Evolutionary conservation across 176 grass and related monocot genomes (phyloP), one percentile per base, ranked within the genome.

Genomic region (Otatea glauca): DNA sequence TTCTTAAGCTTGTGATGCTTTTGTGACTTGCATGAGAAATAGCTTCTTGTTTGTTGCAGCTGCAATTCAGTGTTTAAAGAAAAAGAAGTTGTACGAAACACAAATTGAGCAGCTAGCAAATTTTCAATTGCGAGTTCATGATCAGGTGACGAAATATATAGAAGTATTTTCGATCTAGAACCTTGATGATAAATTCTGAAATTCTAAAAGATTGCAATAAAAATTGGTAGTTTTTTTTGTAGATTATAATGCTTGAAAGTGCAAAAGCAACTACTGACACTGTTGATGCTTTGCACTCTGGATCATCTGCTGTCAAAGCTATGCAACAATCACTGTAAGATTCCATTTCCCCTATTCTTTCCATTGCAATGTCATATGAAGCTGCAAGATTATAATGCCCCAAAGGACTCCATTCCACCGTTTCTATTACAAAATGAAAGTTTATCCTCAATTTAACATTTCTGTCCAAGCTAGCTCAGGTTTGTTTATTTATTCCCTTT

Each of bases 211-310:
- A 10, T 41, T 84, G n/a, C 27, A 68, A 27, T 47, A 72, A 69
- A 75, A 74, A 75, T 11, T 87, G 21, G 42, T 43, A 43, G 8
- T 69, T 54, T 61, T 21, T 32, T 53, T 4, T 55, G 9, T 70
- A 90, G 92, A 88, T 90, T 53, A 86, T 93, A 69, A 81, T 75
- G 71, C 88, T 95, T 58, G 90, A 95, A 77, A 88, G 70, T 39
- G 90, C 88, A 38, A 95, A 92, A 37, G 93, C 90, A 83, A 93
- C 90, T 75, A 68, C 88, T 3, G 90, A 91, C 70, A 95, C 90
- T 10, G 78, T 92, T 83, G 93, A 91, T 82, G 90, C 90, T 74
- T 69, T 95, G 77, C 73, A 69, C 54, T 90, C 90, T 0, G 86
- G 86, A 54, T 89, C 93, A 65, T 88, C 86, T 81, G 88, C 90